Percentiles rank a stretch among this genome's conserved stretches.
Conservation (phyloP, 371 early-diverging fungal genomes). For the Phascolomyces articulosus region DNA sequence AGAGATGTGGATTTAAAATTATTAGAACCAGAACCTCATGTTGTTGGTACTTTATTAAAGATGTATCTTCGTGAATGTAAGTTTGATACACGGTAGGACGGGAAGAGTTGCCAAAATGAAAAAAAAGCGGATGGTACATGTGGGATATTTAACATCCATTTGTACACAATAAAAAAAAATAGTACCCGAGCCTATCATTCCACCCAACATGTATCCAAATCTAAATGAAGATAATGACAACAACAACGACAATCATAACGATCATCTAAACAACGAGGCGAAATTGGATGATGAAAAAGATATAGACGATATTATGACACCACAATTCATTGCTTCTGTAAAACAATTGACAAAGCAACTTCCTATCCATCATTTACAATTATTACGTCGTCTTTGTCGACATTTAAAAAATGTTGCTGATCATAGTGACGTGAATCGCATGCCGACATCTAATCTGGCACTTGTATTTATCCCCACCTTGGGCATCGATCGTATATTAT, state of each 20-base stretch:
- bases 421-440: conserved; percentile 64
- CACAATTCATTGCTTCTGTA: conserved; percentile 22
- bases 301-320: conserved; percentile 18
- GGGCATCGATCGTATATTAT: conserved; percentile 72
- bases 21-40: conserved; percentile 71
- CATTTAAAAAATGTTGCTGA: conserved; percentile 75
- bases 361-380: conserved; percentile 57
- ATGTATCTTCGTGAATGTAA: conserved; percentile 79
- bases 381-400: conserved; percentile 59
- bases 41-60: conserved; percentile 82
- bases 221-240: conserved; percentile 14
- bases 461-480: conserved; percentile 83
- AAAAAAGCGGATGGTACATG: no score
- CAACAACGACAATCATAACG: no score
- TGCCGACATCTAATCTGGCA: conserved; percentile 81
- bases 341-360: conserved; percentile 49
- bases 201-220: conserved; percentile 27
- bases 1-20: neutral
- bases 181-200: conserved; percentile 54
- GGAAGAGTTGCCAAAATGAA: no score
- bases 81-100: no score
- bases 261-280: no score
- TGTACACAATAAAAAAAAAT: neutral
- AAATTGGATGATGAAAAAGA: neutral
- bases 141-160: no score